Evolutionary conservation across 2,329 filamentous ascomycete species (phyloP).

Genomic region (Colletotrichum sp.): DNA sequence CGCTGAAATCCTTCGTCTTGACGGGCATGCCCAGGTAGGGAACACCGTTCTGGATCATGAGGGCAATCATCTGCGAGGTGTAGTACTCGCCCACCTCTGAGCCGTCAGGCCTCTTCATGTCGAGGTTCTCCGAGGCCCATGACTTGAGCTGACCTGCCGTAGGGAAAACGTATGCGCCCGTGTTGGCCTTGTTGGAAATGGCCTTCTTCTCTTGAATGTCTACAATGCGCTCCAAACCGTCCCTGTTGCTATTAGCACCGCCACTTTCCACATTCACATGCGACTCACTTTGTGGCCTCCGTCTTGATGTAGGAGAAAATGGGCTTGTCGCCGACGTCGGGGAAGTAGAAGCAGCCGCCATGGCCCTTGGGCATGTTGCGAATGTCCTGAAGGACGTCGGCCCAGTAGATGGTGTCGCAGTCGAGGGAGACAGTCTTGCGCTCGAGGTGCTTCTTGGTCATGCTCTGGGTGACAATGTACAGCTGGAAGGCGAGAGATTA

Average conservation of each 20-base stretch:
- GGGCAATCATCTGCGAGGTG: constrained; percentile 29
- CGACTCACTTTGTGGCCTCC: constrained; percentile 19
- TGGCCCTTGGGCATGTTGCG: constrained; percentile 29
- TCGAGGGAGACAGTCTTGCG: constrained; percentile 33
- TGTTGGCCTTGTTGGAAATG: constrained; percentile 33
- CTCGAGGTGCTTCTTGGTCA: constrained; percentile 30
- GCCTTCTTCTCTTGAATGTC: constrained; percentile 34
- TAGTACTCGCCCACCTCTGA: constrained; percentile 30
- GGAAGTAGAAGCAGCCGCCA: constrained; percentile 31
- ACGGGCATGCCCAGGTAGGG: constrained; percentile 29
- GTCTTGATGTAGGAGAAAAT: constrained; percentile 36
- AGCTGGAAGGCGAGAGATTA: constrained; percentile 21
- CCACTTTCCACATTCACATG: no score
- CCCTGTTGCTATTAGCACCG: constrained; percentile 3
- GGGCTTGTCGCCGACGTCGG: constrained; percentile 31
- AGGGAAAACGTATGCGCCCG: constrained; percentile 32
- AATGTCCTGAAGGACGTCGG: constrained; percentile 30
- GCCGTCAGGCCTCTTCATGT: constrained; percentile 24
- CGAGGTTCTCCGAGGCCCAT: constrained; percentile 27
- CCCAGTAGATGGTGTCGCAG: constrained; percentile 38
- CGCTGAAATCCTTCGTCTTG: constrained; percentile 27
- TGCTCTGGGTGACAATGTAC: constrained; percentile 33
- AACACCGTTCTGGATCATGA: constrained; percentile 28
- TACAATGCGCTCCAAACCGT: constrained; percentile 26
- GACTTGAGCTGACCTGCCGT: constrained; percentile 26